These are phyloP conservation scores for Gossypium schwendimanii DNA, from an alignment of 441 rosid species.

Conservation along the genomic window DNA sequence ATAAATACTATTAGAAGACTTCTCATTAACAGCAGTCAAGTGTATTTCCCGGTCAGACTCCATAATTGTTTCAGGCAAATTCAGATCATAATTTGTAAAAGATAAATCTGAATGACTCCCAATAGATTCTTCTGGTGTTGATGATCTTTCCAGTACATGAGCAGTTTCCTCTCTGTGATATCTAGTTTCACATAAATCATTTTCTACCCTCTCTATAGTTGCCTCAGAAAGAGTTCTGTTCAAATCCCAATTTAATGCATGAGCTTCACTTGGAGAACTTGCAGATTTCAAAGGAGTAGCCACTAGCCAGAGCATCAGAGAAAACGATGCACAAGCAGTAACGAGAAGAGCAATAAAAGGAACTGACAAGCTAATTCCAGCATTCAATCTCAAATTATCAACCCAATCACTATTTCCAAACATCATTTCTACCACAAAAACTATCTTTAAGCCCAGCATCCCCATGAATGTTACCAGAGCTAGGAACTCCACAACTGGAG, in stretches of 20 bases:
- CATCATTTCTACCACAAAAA: conserved; percentile 79
- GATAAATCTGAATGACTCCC: conserved; percentile 35
- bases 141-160: conserved; percentile 28
- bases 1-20: conserved; percentile 19
- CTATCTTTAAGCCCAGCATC: conserved; percentile 63
- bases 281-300: conserved; percentile 87
- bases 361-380: conserved; percentile 44
- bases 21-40: conserved; percentile 36
- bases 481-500: conserved; percentile 67
- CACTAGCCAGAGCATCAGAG: conserved; percentile 84
- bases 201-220: conserved; percentile 33
- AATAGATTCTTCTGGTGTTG: conserved; percentile 21
- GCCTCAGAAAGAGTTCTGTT: conserved; percentile 31
- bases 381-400: conserved; percentile 69
- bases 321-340: conserved; percentile 64
- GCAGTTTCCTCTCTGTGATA: conserved; percentile 28
- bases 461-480: conserved; percentile 58
- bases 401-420: conserved; percentile 95
- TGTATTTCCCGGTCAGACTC: conserved; percentile 47
- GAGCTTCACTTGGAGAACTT: conserved; percentile 44
- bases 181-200: conserved; percentile 30
- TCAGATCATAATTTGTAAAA: conserved; percentile 24
- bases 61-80: conserved; percentile 41
- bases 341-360: conserved; percentile 54
- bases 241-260: conserved; percentile 46